A percentile compares a stretch with the other conserved stretches of the same genome.
Conservation (phyloP, 768 basidiomycete genomes). For the Amanita rimosa region DNA sequence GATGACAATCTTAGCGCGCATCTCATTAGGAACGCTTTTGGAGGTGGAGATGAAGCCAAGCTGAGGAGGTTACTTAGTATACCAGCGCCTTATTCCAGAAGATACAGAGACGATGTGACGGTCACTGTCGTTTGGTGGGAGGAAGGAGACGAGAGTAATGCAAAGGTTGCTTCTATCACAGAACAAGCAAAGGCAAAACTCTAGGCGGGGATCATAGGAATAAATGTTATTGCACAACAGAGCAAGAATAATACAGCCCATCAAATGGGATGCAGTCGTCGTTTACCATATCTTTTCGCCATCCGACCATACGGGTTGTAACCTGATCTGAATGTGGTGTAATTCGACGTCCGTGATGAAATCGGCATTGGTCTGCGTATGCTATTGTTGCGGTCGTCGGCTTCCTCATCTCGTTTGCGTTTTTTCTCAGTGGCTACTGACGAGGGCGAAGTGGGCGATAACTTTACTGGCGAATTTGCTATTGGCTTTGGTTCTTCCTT, state of each 20-base stretch:
- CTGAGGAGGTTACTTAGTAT: slow-evolving; percentile 66
- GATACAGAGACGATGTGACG: slow-evolving; percentile 77
- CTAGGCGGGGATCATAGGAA: slow-evolving; percentile 17
- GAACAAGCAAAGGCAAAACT: slow-evolving; percentile 42
- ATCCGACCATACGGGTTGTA: slow-evolving; percentile 8
- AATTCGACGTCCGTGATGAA: not conserved
- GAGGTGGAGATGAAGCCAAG: slow-evolving; percentile 56
- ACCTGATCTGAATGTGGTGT: slow-evolving; percentile 1
- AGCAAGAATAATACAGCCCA: slow-evolving; percentile 2
- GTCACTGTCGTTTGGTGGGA: slow-evolving; percentile 85
- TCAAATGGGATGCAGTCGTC: slow-evolving; percentile 3
- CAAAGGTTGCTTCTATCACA: slow-evolving; percentile 21
- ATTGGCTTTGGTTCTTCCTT: not conserved
- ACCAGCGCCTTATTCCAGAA: slow-evolving; percentile 66
- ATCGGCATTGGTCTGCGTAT: not conserved
- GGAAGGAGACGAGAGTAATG: slow-evolving; percentile 38
- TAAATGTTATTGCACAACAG: slow-evolving; percentile 7
- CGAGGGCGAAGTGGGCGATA: not conserved
- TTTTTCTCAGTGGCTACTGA: not conserved
- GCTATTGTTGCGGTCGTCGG: slow-evolving; percentile 8
- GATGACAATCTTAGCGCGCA: slow-evolving; percentile 76
- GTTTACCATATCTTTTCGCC: slow-evolving; percentile 7
- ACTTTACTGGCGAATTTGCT: not conserved
- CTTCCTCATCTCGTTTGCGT: slow-evolving; percentile 15
- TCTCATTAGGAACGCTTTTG: slow-evolving; percentile 85